phyloP scores from a whole-genome alignment of 1,284 basidiomycete genomes.

The Trametes hirsuta region DNA sequence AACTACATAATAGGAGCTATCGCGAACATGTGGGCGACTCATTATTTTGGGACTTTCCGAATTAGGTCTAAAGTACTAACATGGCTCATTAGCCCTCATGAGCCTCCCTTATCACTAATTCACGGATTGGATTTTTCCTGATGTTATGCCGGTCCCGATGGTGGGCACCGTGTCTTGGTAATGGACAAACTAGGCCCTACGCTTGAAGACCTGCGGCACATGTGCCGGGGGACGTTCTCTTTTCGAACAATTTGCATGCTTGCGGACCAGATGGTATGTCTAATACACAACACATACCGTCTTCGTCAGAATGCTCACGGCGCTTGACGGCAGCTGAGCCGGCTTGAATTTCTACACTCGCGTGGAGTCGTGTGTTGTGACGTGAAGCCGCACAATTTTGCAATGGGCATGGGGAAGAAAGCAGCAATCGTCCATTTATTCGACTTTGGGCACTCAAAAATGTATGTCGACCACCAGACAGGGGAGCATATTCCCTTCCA shows the following conservation, averaged over 20 bases:
- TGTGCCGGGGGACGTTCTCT: constrained; percentile 23
- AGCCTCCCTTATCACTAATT: no score
- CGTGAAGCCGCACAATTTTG: constrained; percentile 27
- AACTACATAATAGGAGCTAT: no score
- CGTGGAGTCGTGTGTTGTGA: constrained; percentile 24
- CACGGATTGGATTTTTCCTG: no score
- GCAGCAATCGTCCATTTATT: constrained; percentile 16
- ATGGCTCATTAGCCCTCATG: no score
- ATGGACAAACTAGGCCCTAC: constrained; percentile 25
- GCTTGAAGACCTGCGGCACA: constrained; percentile 8
- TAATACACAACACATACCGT: not conserved
- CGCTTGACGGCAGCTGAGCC: not conserved
- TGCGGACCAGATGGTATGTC: constrained; percentile 17
- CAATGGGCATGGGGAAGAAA: constrained; percentile 11
- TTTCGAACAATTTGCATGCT: constrained; percentile 26
- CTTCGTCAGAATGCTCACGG: not conserved
- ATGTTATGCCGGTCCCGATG: constrained; percentile 14
- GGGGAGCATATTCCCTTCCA: constrained; percentile 19
- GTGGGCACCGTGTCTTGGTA: constrained; percentile 16
- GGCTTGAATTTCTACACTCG: constrained; percentile 8
- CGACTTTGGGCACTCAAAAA: constrained; percentile 21
- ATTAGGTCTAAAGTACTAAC: no score
- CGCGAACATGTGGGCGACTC: no score
- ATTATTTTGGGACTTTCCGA: no score
- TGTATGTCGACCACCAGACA: constrained; percentile 17